Evolutionary conservation across 2,329 filamentous ascomycete species (phyloP), one percentile per base, ranked within the genome.

Genomic region (Aspergillus candidus): DNA sequence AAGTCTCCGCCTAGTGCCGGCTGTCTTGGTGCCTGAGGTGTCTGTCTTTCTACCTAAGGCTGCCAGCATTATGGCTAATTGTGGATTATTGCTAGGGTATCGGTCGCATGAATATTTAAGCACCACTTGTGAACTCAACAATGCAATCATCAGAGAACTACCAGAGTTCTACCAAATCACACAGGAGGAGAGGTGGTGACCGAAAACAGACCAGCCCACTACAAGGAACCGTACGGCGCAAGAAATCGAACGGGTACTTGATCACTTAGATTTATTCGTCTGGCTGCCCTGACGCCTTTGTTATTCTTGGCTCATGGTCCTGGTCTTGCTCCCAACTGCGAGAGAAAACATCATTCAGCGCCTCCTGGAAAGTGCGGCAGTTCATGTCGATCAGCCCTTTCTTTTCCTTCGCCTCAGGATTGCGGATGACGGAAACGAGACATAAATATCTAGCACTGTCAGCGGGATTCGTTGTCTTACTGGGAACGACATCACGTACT

Each of bases 361-460:
- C 79, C 32, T 81, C 76, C 54, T 82, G 78, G 54, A 83, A 79
- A 2, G 80, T 75, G 38, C 78, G 74, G 32, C 80, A 79, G 50
- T 84, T 83, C 71, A 83, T 82, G 58, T 84, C 80, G 48, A 84
- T 80, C 38, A 83, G 63, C 0, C 77, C 77, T 47, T 81, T 80
- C 62, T 80, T 81, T 53, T 82, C 77, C 35, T 77, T 76, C 8
- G 79, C 77, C 48, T 79, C 79, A n/a, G 79, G 76, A 50, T 82
- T 78, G 31, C 79, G 78, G 67, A 83, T 82, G 22, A 83, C 72
- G 34, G 79, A 82, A 12, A 84, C 78, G 31, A 84, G 70, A 35
- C 79, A 80, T 14, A 83, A 72, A 51, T 82, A 82, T 51, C 79
- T 82, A 51, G 6, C 35, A 14, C 17, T 8, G 51, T 61, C 30